phyloP scores from a whole-genome alignment of 352 stramenopile species.

The Pilasporangium apinafurcum region DNA sequence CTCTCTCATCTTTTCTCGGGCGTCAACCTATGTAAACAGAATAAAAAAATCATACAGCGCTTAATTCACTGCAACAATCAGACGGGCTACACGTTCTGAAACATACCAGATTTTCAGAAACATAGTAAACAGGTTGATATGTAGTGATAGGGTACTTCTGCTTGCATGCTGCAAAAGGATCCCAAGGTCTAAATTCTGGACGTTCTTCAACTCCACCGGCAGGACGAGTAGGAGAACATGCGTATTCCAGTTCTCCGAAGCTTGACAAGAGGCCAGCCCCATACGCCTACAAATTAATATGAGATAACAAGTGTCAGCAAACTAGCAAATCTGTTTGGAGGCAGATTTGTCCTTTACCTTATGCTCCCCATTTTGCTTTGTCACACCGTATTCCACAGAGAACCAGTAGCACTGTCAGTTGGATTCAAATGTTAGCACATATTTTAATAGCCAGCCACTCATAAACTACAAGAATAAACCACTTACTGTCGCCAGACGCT shows the following conservation, averaged over 20 bases:
- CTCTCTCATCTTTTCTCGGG: constrained; percentile 91
- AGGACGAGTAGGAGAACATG: constrained; percentile 69
- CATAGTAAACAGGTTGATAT: constrained; percentile 97
- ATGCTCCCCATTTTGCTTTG: constrained; percentile 87
- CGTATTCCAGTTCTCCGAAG: constrained; percentile 97
- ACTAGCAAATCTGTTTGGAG: neutral
- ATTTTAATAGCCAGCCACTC: neutral
- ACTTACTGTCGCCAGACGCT: constrained; percentile 84
- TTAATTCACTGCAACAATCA: neutral
- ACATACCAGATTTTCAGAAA: constrained; percentile 89
- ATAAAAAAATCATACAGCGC: neutral
- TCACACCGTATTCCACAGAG: constrained; percentile 97
- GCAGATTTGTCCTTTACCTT: constrained; percentile 51
- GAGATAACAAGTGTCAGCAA: neutral
- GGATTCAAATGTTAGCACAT: too few relatives aligned
- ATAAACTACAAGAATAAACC: neutral
- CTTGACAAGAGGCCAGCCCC: constrained; percentile 94
- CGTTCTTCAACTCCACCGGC: constrained; percentile 46
- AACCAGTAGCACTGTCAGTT: constrained; percentile 98
- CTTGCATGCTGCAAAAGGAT: constrained; percentile 89
- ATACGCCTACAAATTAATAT: constrained; percentile 65
- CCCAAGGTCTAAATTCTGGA: constrained; percentile 91
- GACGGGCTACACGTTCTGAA: neutral
- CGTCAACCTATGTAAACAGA: constrained; percentile 55
- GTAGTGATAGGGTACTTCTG: constrained; percentile 97